Evolutionary conservation across 2,329 filamentous ascomycete species (phyloP).

Genomic region (Dryadomyces quercus-mongolicae): DNA sequence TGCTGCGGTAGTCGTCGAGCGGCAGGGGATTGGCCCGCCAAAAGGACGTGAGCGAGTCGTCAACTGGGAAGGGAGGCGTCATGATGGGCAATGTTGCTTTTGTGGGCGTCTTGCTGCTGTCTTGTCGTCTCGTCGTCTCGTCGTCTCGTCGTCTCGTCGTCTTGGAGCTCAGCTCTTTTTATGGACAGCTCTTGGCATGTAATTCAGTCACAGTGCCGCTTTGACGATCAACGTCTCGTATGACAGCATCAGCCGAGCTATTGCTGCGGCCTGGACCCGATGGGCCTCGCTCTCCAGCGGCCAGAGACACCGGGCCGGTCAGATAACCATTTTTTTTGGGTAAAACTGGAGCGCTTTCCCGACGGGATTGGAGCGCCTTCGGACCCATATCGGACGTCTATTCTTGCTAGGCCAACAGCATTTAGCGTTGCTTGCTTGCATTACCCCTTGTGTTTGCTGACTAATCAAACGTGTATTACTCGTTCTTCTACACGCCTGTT

Average conservation of each 20-base stretch:
- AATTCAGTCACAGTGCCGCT: too few species aligned
- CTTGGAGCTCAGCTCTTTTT: background rate
- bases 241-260: too few species aligned
- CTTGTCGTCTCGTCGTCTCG: background rate
- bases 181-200: background rate
- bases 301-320: background rate
- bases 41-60: constrained; percentile 22
- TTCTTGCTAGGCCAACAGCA: too few species aligned
- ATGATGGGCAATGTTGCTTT: background rate
- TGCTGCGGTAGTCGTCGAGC: constrained; percentile 28
- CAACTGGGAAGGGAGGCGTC: constrained; percentile 13
- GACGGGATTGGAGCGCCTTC: background rate
- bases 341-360: background rate
- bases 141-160: background rate
- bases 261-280: too few species aligned
- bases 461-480: background rate
- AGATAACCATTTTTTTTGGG: background rate
- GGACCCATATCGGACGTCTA: background rate
- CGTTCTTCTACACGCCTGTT: background rate
- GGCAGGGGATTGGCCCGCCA: constrained; percentile 24
- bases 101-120: background rate
- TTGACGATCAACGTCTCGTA: too few species aligned
- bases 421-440: too few species aligned
- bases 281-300: too few species aligned
- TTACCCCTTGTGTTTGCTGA: background rate